Percentiles rank a stretch among this genome's conserved stretches.
Conservation (phyloP, 441 rosid genomes). For the Cnidoscolus chayamansa region DNA sequence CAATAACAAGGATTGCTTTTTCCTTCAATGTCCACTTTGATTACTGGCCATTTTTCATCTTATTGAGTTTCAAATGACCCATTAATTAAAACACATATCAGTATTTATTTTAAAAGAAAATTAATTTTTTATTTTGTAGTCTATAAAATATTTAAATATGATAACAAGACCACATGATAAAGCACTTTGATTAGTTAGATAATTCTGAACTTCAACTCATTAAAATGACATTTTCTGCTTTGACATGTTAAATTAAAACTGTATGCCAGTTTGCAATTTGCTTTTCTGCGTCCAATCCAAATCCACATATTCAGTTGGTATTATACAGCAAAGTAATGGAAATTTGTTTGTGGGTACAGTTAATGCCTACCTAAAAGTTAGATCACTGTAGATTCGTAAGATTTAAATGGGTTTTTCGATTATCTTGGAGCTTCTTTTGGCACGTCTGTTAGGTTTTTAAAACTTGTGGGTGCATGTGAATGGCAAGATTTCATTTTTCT, state of each 20-base stretch:
- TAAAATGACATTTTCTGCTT: too few species aligned
- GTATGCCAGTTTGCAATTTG: neutral
- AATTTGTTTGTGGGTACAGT: neutral
- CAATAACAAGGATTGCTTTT: conserved; percentile 16
- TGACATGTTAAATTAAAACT: too few species aligned
- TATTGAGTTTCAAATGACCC: neutral
- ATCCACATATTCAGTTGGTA: too few species aligned
- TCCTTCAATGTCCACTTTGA: conserved; percentile 18
- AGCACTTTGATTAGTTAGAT: too few species aligned
- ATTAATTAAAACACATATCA: too few species aligned
- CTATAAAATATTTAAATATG: too few species aligned
- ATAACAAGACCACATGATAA: neutral
- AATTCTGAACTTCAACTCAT: too few species aligned
- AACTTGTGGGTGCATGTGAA: neutral
- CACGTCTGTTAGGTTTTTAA: neutral
- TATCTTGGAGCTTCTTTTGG: neutral
- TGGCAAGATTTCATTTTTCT: neutral
- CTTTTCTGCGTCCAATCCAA: too few species aligned
- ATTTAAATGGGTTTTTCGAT: neutral
- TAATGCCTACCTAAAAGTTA: neutral
- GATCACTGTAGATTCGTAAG: neutral
- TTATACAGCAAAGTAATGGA: too few species aligned
- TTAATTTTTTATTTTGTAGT: too few species aligned
- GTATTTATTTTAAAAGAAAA: too few species aligned
- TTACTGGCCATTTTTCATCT: conserved; percentile 7